Evolutionary conservation across 2,329 filamentous ascomycete species (phyloP), one percentile per base, ranked within the genome.

Genomic region (Penicillium aurantiogriseum): DNA sequence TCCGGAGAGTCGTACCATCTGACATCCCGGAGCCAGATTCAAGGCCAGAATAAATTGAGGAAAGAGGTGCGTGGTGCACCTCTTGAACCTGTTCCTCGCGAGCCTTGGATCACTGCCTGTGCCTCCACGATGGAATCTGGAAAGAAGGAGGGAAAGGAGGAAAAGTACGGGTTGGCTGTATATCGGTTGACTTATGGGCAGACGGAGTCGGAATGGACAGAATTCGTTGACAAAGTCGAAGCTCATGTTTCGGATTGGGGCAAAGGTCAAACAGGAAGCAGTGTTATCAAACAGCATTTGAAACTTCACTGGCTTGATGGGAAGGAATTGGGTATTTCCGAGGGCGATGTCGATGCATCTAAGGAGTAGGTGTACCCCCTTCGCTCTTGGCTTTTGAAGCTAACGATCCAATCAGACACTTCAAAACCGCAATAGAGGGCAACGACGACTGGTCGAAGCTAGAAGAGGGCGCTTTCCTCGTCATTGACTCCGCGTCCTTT

Each of bases 301-400:
- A 64, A 67, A n/a, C 45, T 71, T 2, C 59, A 64, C 10, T 71
- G 69, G 69, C 40, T 66, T 5, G 66, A 71, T 51, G 65, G 67
- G 10, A 59, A 60, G 9, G 59, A 55, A 11, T 23, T 68, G 4
- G 63, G 60, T 2, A 57, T 70, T 11, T 5, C 58, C 2, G 60
- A 65, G 31, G 55, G 51, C 7, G 62, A 63, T 36, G 9, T 64
- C 27, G 50, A 58, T 15, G 62, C 54, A 15, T 58, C 63, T 10
- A 62, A 57, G 36, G 23, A 39, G 56, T 58, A 15, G 17, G 49
- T 51, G 6, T 51, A 11, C 19, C 2, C 36, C 9, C 25, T 25
- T 10, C 11, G 11, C 19, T 27, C 1, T 5, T 11, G 13, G 15
- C 21, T 13, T 29, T 40, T 2, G 8, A 35, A 42, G 19, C 25